Percentiles rank a stretch among this genome's conserved stretches.
Evolutionary conservation across 140 eudicot genomes (phyloP).

Genomic region (Oenanthe javanica): DNA sequence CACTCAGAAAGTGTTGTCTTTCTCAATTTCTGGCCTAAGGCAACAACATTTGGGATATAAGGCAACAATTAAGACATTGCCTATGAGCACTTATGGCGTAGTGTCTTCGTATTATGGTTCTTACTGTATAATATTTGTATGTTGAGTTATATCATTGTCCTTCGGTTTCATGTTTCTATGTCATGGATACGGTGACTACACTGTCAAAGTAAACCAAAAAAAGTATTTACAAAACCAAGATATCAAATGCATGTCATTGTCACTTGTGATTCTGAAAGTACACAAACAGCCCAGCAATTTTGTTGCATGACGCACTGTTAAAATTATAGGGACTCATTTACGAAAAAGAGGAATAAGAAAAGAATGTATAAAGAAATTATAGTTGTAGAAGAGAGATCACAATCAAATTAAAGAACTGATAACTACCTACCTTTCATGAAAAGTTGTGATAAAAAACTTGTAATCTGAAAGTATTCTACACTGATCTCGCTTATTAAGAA

Average conservation of each 20-base stretch:
- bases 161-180: neutral
- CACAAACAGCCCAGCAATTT: neutral
- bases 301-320: neutral
- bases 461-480: neutral
- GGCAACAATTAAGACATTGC: too few relatives aligned
- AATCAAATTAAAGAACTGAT: neutral
- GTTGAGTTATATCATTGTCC: neutral
- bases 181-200: neutral
- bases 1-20: too few relatives aligned
- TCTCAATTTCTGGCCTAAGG: too few relatives aligned
- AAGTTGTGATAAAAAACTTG: neutral
- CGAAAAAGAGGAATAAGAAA: neutral
- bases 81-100: too few relatives aligned
- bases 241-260: constrained; percentile 14
- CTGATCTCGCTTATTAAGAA: neutral
- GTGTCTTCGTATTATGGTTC: neutral
- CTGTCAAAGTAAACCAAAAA: constrained; percentile 1
- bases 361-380: neutral
- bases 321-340: neutral
- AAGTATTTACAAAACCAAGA: neutral
- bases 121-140: neutral
- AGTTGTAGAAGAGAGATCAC: neutral
- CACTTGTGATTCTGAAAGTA: neutral
- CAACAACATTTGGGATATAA: too few relatives aligned
- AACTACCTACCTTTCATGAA: neutral